Conservation (phyloP, 2,329 filamentous ascomycete genomes). For the Cucurbitaria berberidis region DNA sequence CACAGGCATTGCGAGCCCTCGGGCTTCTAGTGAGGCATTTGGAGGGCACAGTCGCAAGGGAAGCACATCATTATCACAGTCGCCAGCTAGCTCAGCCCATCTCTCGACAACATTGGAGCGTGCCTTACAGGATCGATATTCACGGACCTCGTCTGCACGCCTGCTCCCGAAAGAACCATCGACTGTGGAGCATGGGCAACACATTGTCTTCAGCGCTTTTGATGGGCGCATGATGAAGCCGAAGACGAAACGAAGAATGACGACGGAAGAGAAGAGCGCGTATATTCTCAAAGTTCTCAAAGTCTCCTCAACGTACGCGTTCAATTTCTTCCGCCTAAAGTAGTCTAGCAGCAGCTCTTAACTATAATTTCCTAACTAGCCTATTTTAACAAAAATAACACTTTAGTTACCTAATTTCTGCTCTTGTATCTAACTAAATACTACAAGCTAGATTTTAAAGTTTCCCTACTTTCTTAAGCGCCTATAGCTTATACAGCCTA, state of each 20-base stretch:
- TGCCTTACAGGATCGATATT: background rate
- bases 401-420: too few species aligned
- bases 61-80: constrained; percentile 5
- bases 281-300: too few species aligned
- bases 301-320: too few species aligned
- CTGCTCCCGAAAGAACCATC: background rate
- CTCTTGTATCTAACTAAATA: too few species aligned
- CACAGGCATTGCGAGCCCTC: background rate
- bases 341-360: too few species aligned
- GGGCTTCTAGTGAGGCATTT: background rate
- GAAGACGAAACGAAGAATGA: constrained; percentile 39
- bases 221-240: constrained; percentile 27
- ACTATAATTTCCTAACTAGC: too few species aligned
- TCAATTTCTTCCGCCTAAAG: too few species aligned
- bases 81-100: constrained; percentile 4
- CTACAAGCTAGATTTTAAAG: too few species aligned
- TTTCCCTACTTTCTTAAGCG: too few species aligned
- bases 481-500: too few species aligned
- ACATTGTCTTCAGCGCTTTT: constrained; percentile 33
- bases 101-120: background rate
- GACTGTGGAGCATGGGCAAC: constrained; percentile 8
- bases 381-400: too few species aligned
- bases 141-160: background rate
- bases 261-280: constrained; percentile 23
- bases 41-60: background rate